Conservation (phyloP, 2,329 filamentous ascomycete genomes). For the Fusarium nurragi region DNA sequence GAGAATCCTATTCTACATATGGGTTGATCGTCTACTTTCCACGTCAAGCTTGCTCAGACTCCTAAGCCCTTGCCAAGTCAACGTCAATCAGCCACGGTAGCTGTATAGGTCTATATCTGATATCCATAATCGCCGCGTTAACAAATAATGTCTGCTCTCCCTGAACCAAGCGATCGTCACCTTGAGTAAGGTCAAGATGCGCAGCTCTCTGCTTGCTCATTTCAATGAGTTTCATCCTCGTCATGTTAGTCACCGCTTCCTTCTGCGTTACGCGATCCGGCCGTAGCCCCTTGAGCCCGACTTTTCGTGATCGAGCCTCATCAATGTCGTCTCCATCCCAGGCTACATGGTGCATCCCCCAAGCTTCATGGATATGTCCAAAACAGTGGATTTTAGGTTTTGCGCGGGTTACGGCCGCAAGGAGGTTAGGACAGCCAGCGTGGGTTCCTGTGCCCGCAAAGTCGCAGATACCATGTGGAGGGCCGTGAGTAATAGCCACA, state of each 20-base stretch:
- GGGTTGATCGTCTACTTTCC: neutral
- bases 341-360: slow-evolving; percentile 63
- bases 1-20: neutral
- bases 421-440: slow-evolving; percentile 57
- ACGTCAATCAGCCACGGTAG: slow-evolving; percentile 64
- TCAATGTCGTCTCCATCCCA: slow-evolving; percentile 60
- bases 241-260: slow-evolving; percentile 10
- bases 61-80: slow-evolving; percentile 48
- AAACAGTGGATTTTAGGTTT: slow-evolving; percentile 64
- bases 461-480: slow-evolving; percentile 63
- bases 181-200: slow-evolving; percentile 52
- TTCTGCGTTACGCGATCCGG: slow-evolving; percentile 35
- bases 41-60: neutral
- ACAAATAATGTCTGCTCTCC: slow-evolving; percentile 66
- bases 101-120: slow-evolving; percentile 54
- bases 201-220: slow-evolving; percentile 46
- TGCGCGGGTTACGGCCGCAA: slow-evolving; percentile 55
- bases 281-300: slow-evolving; percentile 49
- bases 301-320: slow-evolving; percentile 48
- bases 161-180: slow-evolving; percentile 44
- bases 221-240: slow-evolving; percentile 26
- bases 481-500: slow-evolving; percentile 65
- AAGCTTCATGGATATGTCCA: slow-evolving; percentile 68
- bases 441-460: slow-evolving; percentile 38
- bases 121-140: slow-evolving; percentile 65